Percentiles rank a stretch among this genome's conserved stretches.
These are phyloP conservation scores for Phoenix roebelenii DNA, from an alignment of 176 grass and related monocot genomes.

Conservation along the genomic window DNA sequence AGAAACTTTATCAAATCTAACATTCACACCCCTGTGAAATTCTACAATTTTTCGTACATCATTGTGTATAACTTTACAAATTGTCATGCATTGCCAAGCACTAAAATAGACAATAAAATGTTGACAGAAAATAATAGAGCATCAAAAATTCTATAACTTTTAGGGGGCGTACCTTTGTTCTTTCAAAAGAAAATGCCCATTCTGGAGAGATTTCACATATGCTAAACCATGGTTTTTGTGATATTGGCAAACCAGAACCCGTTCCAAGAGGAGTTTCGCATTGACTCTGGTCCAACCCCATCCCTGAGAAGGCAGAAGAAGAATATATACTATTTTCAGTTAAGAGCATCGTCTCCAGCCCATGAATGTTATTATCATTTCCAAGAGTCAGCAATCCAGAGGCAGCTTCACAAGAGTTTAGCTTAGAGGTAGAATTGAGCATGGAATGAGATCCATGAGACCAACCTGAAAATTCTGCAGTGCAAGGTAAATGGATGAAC, in stretches of 20 bases:
- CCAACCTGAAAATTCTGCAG: conserved; percentile 6
- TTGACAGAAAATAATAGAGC: neutral
- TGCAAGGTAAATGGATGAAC: neutral
- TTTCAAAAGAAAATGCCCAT: conserved; percentile 69
- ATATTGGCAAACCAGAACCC: conserved; percentile 21
- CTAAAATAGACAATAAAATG: too few species aligned
- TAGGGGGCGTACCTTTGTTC: conserved; percentile 49
- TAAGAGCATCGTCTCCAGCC: neutral
- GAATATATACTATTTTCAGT: neutral
- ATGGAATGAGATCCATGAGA: neutral
- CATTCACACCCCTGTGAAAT: too few species aligned
- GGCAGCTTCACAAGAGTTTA: neutral
- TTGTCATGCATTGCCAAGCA: too few species aligned
- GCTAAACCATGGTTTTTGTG: conserved; percentile 32
- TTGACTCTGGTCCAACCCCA: conserved; percentile 58
- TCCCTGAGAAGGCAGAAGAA: conserved; percentile 29
- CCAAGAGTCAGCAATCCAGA: neutral
- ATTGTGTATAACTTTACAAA: too few species aligned
- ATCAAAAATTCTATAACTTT: neutral
- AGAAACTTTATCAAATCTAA: too few species aligned
- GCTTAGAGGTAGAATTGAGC: neutral
- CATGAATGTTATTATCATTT: neutral
- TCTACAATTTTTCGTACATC: too few species aligned
- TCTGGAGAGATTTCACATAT: conserved; percentile 73
- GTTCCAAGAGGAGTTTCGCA: conserved; percentile 28